These are phyloP conservation scores for Alternaria arborescens DNA, from an alignment of 2,329 filamentous ascomycete species.

Conservation along the genomic window DNA sequence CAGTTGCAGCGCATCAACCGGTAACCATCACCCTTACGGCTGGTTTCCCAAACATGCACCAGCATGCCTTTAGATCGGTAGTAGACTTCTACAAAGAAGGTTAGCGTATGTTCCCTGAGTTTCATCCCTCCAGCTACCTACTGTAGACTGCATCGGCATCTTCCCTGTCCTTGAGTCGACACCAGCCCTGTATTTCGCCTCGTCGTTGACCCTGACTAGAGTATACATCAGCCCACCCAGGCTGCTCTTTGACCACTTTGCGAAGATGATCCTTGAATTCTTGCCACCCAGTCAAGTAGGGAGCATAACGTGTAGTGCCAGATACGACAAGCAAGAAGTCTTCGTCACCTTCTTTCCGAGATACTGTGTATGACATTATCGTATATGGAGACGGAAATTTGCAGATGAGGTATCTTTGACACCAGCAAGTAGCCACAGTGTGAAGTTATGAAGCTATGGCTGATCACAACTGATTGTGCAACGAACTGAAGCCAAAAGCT, in stretches of 20 bases:
- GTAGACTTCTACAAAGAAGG: conserved; percentile 27
- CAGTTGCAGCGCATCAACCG: conserved; percentile 49
- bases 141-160: conserved; percentile 48
- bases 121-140: conserved; percentile 20
- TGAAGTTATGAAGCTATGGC: not conserved
- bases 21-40: conserved; percentile 37
- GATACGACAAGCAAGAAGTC: conserved; percentile 44
- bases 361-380: conserved; percentile 23
- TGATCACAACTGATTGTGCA: not conserved
- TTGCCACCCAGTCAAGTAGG: conserved; percentile 46
- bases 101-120: conserved; percentile 11
- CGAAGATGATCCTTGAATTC: conserved; percentile 51
- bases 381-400: not conserved
- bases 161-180: conserved; percentile 43
- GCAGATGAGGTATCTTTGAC: not conserved
- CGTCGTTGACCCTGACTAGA: conserved; percentile 34
- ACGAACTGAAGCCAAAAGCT: not conserved
- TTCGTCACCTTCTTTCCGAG: conserved; percentile 31
- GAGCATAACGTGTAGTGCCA: conserved; percentile 35
- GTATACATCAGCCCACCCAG: conserved; percentile 49
- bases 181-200: conserved; percentile 48
- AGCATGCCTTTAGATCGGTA: conserved; percentile 34
- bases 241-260: conserved; percentile 45
- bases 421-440: too few species aligned
- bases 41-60: conserved; percentile 46